Conservation (phyloP, 305 asterid species). For the Fraxinus dipetala region DNA sequence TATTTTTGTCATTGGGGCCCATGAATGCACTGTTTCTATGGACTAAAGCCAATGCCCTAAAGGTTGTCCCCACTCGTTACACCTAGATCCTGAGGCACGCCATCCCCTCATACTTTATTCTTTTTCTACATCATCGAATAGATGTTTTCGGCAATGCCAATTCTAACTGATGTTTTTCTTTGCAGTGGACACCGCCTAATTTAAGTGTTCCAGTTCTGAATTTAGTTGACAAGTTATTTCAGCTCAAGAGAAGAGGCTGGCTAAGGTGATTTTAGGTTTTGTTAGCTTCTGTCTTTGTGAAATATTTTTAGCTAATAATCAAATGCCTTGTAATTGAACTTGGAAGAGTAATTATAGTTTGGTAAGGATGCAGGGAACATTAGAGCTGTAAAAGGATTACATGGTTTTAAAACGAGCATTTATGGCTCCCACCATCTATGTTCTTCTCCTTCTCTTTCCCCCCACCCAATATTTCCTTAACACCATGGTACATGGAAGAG, state of each 20-base stretch:
- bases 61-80: conserved; percentile 3
- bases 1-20: not conserved
- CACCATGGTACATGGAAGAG: not conserved
- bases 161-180: conserved; percentile 25
- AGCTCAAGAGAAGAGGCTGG: conserved; percentile 98
- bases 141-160: conserved; percentile 23
- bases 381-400: not conserved
- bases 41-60: not conserved
- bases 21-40: not conserved
- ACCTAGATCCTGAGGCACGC: conserved; percentile 10
- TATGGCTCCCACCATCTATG: not conserved
- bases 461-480: not conserved
- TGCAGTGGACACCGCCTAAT: conserved; percentile 98
- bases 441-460: not conserved
- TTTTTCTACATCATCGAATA: not conserved
- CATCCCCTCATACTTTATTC: not conserved
- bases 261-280: conserved; percentile 56
- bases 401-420: not conserved
- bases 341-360: not conserved
- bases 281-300: conserved; percentile 15
- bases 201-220: conserved; percentile 85
- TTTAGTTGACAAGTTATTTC: conserved; percentile 88
- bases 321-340: not conserved
- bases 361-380: not conserved
- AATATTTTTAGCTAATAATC: conserved; percentile 8